Base-by-base conservation (phyloP, 257 asterid genomes). In the Forsythia viridissima region DNA sequence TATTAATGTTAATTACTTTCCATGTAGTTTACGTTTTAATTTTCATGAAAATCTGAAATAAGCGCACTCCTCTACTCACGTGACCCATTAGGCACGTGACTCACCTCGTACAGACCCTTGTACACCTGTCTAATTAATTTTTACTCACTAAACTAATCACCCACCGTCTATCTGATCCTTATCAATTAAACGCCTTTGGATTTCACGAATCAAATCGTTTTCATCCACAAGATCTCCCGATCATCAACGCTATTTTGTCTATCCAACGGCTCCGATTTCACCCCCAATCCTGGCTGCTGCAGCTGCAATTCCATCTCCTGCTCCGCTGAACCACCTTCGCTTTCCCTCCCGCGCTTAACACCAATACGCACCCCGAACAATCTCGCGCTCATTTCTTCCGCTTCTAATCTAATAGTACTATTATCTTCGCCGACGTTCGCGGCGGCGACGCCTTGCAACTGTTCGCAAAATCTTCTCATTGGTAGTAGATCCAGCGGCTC, bases 401-500 rank as follows among this genome's bases (percentile, higher is more conserved):
- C 90, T 73, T 85, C 87, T 67, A 84, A 80, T 72, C 69, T 61
- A 24, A 61, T 20, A 46, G 4, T 2, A 9, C 3, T 20, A 6
- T 57, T n/a, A 4, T 7, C 66, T 20, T 2, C 66, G 66, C 66
- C 11, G 12, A 8, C 4, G 65, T 55, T 55, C 5, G 65, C 65
- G 8, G 82, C 79, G 68, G 5, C 68, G 10, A 77, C 81, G 24
- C 69, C 76, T n/a, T 82, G 82, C 9, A 88, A 77, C 71, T 83
- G 93, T 37, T 76, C 89, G 52, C 79, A 72, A 46, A 73, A 82
- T 51, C 72, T 72, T 73, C 84, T 84, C 76, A 80, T 72, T 66
- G 94, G 91, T 4, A 90, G 83, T 20, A 95, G 91, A 79, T 93
- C 94, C 73, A 95, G 77, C 41, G 90, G 84, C 39, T 52, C 79